These are phyloP conservation scores for Starmerella apicola DNA, from an alignment of 805 yeast species.

Conservation along the genomic window DNA sequence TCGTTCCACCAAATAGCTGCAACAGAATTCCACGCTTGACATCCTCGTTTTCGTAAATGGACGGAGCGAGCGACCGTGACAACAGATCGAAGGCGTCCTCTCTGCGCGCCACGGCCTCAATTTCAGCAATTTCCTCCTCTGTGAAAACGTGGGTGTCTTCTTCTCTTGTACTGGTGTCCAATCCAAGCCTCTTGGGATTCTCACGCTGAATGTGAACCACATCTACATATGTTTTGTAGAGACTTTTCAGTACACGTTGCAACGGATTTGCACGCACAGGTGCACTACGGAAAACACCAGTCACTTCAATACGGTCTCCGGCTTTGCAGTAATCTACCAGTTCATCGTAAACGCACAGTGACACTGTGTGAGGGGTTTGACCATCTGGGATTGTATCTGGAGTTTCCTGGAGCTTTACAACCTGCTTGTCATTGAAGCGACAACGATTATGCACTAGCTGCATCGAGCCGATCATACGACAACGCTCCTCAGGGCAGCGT, in stretches of 20 bases:
- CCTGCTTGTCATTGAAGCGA: conserved; percentile 89
- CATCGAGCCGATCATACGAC: conserved; percentile 79
- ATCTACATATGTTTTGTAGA: conserved; percentile 87
- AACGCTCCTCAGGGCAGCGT: conserved; percentile 78
- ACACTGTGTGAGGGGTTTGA: conserved; percentile 94
- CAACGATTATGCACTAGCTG: conserved; percentile 82
- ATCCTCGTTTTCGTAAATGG: conserved; percentile 90
- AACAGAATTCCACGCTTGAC: conserved; percentile 89
- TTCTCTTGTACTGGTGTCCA: conserved; percentile 54
- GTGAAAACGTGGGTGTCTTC: conserved; percentile 53
- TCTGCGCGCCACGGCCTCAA: conserved; percentile 50
- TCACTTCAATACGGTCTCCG: conserved; percentile 91
- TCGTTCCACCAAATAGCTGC: conserved; percentile 92
- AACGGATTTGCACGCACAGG: conserved; percentile 82
- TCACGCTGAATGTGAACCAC: conserved; percentile 85
- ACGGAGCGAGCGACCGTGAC: conserved; percentile 91
- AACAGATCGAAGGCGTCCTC: conserved; percentile 74
- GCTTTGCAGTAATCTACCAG: conserved; percentile 89
- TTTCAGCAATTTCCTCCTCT: conserved; percentile 54
- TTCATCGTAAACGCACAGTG: conserved; percentile 89
- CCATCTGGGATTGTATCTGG: conserved; percentile 97
- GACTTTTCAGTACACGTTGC: conserved; percentile 67
- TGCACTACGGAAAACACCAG: conserved; percentile 86
- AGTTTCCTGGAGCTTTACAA: conserved; percentile 85
- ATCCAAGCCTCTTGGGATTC: conserved; percentile 68